Evolutionary conservation across 1,284 basidiomycete species (phyloP).

Genomic region (Pholiota adiposa): DNA sequence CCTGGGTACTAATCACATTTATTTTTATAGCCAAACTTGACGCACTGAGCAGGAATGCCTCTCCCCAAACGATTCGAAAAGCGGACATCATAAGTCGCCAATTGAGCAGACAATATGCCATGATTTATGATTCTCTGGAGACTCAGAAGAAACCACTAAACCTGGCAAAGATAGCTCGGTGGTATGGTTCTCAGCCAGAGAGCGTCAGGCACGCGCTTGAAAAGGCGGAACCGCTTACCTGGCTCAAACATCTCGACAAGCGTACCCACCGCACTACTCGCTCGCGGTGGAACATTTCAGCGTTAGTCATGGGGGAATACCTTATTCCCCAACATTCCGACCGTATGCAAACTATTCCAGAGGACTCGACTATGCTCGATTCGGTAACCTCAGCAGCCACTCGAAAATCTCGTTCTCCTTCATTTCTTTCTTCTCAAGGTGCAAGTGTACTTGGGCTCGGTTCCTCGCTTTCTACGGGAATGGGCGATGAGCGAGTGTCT

Average conservation of each 20-base stretch:
- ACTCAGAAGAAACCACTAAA: conserved; percentile 41
- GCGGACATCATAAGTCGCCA: conserved; percentile 71
- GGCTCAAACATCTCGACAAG: conserved; percentile 68
- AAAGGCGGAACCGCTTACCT: conserved; percentile 67
- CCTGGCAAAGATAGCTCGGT: conserved; percentile 54
- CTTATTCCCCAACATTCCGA: conserved; percentile 40
- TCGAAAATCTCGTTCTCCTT: conserved; percentile 40
- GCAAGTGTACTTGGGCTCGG: conserved; percentile 2
- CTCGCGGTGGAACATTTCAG: conserved; percentile 66
- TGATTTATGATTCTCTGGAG: conserved; percentile 47
- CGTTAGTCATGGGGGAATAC: conserved; percentile 69
- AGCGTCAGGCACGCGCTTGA: conserved; percentile 53
- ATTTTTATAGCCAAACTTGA: conserved; percentile 58
- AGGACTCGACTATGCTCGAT: conserved; percentile 36
- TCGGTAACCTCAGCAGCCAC: conserved; percentile 30
- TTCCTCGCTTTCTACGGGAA: conserved; percentile 14
- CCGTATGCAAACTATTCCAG: conserved; percentile 50
- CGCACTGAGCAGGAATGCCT: conserved; percentile 52
- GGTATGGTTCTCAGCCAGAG: conserved; percentile 56
- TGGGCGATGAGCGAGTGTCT: conserved; percentile 52
- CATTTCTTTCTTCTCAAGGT: conserved; percentile 26
- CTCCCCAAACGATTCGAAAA: conserved; percentile 60
- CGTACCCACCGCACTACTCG: conserved; percentile 36
- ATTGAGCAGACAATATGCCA: conserved; percentile 61
- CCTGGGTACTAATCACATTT: conserved; percentile 14